Conservation (phyloP, 805 yeast species). For the Hanseniaspora valbyensis region DNA sequence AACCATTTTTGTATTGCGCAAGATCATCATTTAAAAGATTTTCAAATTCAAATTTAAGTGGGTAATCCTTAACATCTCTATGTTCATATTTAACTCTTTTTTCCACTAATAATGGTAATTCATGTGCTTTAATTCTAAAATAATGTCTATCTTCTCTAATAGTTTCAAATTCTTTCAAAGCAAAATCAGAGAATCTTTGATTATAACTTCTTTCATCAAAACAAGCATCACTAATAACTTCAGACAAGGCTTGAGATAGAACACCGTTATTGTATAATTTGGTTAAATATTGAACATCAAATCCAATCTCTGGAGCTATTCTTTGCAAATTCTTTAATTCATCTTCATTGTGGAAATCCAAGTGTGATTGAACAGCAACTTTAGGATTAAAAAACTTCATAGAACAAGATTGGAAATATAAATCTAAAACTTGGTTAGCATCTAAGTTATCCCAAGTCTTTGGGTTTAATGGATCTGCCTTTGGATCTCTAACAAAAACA, state of each 20-base stretch:
- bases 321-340: constrained; percentile 49
- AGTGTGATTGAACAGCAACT: constrained; percentile 5
- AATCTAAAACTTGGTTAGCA: constrained; percentile 44
- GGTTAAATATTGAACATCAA: constrained; percentile 28
- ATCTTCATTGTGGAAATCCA: constrained; percentile 25
- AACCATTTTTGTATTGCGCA: constrained; percentile 52
- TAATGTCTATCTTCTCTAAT: constrained; percentile 67
- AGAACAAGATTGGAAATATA: constrained; percentile 35
- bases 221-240: constrained; percentile 30
- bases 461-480: constrained; percentile 39
- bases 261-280: constrained; percentile 32
- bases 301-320: constrained; percentile 36
- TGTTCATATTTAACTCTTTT: constrained; percentile 60
- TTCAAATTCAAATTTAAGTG: constrained; percentile 59
- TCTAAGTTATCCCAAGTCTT: constrained; percentile 57
- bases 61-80: constrained; percentile 34
- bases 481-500: constrained; percentile 5
- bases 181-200: constrained; percentile 42
- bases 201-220: constrained; percentile 30
- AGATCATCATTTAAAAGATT: constrained; percentile 59
- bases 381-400: constrained; percentile 11
- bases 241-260: constrained; percentile 12
- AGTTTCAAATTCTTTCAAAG: constrained; percentile 59
- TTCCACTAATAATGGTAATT: constrained; percentile 72
- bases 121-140: constrained; percentile 80